phyloP scores from a whole-genome alignment of 78 protist species.

The Dictyostelium citrinum region DNA sequence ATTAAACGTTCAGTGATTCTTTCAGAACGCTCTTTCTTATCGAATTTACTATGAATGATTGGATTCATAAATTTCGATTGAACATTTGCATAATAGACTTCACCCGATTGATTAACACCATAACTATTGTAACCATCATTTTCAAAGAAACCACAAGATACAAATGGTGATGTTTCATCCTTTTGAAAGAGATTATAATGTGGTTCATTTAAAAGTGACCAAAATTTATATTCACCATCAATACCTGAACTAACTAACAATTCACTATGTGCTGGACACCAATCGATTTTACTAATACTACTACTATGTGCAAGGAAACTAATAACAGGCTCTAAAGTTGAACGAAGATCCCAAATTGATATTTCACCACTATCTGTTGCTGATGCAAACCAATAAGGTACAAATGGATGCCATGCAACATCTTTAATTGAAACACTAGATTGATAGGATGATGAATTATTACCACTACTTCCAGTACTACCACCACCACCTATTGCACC shows the following conservation, averaged over 20 bases:
- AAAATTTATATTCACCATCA: constrained; percentile 46
- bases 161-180: constrained; percentile 54
- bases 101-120: constrained; percentile 34
- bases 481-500: neutral
- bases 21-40: constrained; percentile 19
- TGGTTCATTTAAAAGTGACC: constrained; percentile 53
- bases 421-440: neutral
- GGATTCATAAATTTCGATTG: constrained; percentile 55
- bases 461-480: neutral
- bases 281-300: constrained; percentile 17
- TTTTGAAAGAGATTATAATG: constrained; percentile 42
- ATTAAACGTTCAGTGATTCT: constrained; percentile 48
- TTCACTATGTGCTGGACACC: constrained; percentile 71
- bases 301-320: constrained; percentile 21
- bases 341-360: constrained; percentile 50
- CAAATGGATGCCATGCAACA: constrained; percentile 69
- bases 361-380: constrained; percentile 38
- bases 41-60: constrained; percentile 24
- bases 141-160: constrained; percentile 32
- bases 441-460: neutral
- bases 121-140: constrained; percentile 57
- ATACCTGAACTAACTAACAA: constrained; percentile 22
- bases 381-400: constrained; percentile 66
- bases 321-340: constrained; percentile 29
- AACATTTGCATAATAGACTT: constrained; percentile 20